Evolutionary conservation across 2,329 filamentous ascomycete species (phyloP).

Genomic region (Aspergillaceae sp.): DNA sequence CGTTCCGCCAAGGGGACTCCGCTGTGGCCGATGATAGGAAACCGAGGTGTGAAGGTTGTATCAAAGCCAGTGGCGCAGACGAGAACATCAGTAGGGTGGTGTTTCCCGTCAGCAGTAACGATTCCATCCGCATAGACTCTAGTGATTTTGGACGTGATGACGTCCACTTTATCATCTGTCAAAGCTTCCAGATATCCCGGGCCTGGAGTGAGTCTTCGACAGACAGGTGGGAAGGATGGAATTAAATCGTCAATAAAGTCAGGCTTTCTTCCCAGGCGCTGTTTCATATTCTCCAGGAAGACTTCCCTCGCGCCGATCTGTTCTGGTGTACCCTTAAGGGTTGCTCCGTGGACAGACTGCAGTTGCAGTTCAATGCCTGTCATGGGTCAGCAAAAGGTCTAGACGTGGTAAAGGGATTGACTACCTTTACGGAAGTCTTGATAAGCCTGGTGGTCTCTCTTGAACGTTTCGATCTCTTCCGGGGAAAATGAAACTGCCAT

Average conservation of each 20-base stretch:
- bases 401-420: background rate
- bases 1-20: slow-evolving; percentile 19
- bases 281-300: slow-evolving; percentile 27
- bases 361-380: slow-evolving; percentile 24
- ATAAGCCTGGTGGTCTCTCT: slow-evolving; percentile 22
- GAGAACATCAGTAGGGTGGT: slow-evolving; percentile 26
- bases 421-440: slow-evolving; percentile 28
- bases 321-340: slow-evolving; percentile 19
- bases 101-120: slow-evolving; percentile 25
- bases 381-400: background rate
- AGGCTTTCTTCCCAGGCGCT: slow-evolving; percentile 25
- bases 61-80: slow-evolving; percentile 34
- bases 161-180: slow-evolving; percentile 51
- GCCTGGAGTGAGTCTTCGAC: slow-evolving; percentile 39
- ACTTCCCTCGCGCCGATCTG: slow-evolving; percentile 15
- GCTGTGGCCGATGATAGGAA: slow-evolving; percentile 24
- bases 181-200: slow-evolving; percentile 52
- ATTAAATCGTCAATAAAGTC: slow-evolving; percentile 29
- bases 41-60: slow-evolving; percentile 26
- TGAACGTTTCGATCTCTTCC: slow-evolving; percentile 26
- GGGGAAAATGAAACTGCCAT: slow-evolving; percentile 21
- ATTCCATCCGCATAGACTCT: slow-evolving; percentile 26
- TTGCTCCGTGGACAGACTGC: slow-evolving; percentile 24
- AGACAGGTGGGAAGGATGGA: slow-evolving; percentile 25
- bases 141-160: slow-evolving; percentile 49